Percentiles rank a stretch among this genome's conserved stretches.
Evolutionary conservation across 345 rosid genomes (phyloP).

Genomic region (Sonneratia caseolaris): DNA sequence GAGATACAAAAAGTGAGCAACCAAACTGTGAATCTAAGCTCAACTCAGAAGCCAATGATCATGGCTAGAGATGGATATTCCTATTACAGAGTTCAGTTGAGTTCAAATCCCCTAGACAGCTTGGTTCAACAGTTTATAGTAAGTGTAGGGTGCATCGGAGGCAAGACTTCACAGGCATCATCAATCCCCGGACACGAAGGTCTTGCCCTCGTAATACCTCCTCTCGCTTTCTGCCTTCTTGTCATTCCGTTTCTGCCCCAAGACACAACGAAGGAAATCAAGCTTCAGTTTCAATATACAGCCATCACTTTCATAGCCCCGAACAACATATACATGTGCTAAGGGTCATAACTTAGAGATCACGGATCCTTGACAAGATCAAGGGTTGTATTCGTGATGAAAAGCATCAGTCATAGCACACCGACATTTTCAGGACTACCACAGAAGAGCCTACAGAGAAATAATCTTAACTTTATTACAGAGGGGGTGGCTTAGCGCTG

Average conservation of each 20-base stretch:
- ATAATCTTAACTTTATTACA: not conserved
- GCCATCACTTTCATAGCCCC: too few relatives aligned
- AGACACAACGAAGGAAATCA: not conserved
- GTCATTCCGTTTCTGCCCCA: conserved; percentile 61
- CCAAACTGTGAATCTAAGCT: not conserved
- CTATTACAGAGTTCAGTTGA: not conserved
- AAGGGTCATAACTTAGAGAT: not conserved
- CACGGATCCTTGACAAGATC: not conserved
- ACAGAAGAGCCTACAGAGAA: not conserved
- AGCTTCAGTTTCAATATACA: not conserved
- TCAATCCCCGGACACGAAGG: conserved; percentile 42
- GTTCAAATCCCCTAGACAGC: not conserved
- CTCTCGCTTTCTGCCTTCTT: conserved; percentile 56
- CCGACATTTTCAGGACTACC: not conserved
- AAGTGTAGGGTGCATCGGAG: not conserved
- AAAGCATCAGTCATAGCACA: not conserved
- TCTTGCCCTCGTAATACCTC: conserved; percentile 52
- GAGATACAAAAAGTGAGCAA: not conserved
- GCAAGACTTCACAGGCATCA: not conserved
- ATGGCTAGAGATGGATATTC: not conserved
- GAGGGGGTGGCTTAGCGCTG: not conserved
- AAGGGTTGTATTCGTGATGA: not conserved
- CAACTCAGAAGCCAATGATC: conserved; percentile 1
- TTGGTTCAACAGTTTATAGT: not conserved
- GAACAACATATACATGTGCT: too few relatives aligned